A percentile compares a stretch with the other conserved stretches of the same genome.
phyloP scores from a whole-genome alignment of 2,329 filamentous ascomycete species.

The Colletotrichum costaricense region DNA sequence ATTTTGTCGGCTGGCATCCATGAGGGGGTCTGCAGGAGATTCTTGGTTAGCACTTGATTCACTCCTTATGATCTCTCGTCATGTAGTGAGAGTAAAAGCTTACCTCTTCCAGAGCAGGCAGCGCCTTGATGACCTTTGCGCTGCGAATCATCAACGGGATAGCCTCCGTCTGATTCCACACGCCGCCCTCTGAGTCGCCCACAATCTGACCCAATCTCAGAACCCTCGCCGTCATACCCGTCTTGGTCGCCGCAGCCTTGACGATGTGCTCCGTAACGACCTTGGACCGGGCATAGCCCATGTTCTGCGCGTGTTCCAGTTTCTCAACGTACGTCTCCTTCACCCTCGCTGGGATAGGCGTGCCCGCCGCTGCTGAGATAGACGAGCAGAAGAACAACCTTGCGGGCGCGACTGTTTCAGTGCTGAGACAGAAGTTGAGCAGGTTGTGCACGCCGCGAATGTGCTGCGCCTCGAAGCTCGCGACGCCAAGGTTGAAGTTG shows the following conservation, averaged over 20 bases:
- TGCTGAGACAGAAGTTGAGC: slow-evolving; percentile 51
- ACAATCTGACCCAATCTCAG: slow-evolving; percentile 58
- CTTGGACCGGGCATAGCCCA: slow-evolving; percentile 64
- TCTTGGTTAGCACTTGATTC: slow-evolving; percentile 1
- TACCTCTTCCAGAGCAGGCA: slow-evolving; percentile 55
- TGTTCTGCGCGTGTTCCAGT: slow-evolving; percentile 54
- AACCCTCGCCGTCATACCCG: slow-evolving; percentile 47
- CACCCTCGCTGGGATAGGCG: slow-evolving; percentile 48
- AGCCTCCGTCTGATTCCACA: slow-evolving; percentile 62
- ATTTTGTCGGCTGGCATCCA: slow-evolving; percentile 54
- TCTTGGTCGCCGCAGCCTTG: slow-evolving; percentile 42
- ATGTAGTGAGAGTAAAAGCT: background rate
- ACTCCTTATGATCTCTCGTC: background rate
- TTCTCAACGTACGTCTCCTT: slow-evolving; percentile 49
- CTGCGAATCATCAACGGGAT: slow-evolving; percentile 61
- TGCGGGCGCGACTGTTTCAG: slow-evolving; percentile 46
- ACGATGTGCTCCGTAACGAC: slow-evolving; percentile 59
- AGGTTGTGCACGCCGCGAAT: slow-evolving; percentile 59
- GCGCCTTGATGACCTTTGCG: slow-evolving; percentile 56
- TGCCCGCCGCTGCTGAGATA: slow-evolving; percentile 53
- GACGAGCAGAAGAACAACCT: slow-evolving; percentile 58
- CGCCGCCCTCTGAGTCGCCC: slow-evolving; percentile 56
- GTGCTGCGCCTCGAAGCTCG: slow-evolving; percentile 58
- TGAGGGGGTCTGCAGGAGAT: slow-evolving; percentile 39
- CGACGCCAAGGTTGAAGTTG: slow-evolving; percentile 63